Percentiles rank a stretch among this genome's conserved stretches.
These are phyloP conservation scores for Hortaea werneckii DNA, from an alignment of 2,329 filamentous ascomycete species.

Conservation along the genomic window DNA sequence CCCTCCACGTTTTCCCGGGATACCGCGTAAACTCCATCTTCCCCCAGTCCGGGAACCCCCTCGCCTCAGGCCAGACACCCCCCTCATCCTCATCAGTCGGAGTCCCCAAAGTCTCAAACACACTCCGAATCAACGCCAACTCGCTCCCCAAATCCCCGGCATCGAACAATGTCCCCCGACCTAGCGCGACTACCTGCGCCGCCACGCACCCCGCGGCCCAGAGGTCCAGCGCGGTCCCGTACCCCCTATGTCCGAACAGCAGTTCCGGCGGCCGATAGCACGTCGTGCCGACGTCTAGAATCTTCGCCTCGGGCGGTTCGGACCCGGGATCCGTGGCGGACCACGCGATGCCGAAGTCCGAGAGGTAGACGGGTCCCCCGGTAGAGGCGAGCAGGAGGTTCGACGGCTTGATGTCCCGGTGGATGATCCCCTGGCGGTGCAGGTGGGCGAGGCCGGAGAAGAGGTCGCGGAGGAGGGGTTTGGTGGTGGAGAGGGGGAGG, in stretches of 20 bases:
- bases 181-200: constrained; percentile 56
- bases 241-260: constrained; percentile 71
- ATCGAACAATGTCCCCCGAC: constrained; percentile 62
- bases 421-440: constrained; percentile 68
- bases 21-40: constrained; percentile 74
- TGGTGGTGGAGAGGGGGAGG: constrained; percentile 22
- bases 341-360: constrained; percentile 93
- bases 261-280: constrained; percentile 84
- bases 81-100: constrained; percentile 36
- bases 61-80: constrained; percentile 72
- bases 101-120: constrained; percentile 85
- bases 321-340: constrained; percentile 46
- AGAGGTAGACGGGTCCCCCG: constrained; percentile 64
- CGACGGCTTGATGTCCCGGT: constrained; percentile 88
- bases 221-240: constrained; percentile 67
- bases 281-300: constrained; percentile 88
- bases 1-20: constrained; percentile 55
- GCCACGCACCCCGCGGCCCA: constrained; percentile 83
- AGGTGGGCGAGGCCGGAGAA: constrained; percentile 62
- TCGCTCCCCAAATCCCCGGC: constrained; percentile 87
- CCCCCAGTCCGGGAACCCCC: constrained; percentile 71
- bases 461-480: constrained; percentile 52
- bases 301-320: constrained; percentile 60
- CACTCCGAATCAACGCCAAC: constrained; percentile 78
- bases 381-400: constrained; percentile 47